Evolutionary conservation across 257 asterid species (phyloP), one percentile per base, ranked within the genome.

Genomic region (Rauvolfia tetraphylla): DNA sequence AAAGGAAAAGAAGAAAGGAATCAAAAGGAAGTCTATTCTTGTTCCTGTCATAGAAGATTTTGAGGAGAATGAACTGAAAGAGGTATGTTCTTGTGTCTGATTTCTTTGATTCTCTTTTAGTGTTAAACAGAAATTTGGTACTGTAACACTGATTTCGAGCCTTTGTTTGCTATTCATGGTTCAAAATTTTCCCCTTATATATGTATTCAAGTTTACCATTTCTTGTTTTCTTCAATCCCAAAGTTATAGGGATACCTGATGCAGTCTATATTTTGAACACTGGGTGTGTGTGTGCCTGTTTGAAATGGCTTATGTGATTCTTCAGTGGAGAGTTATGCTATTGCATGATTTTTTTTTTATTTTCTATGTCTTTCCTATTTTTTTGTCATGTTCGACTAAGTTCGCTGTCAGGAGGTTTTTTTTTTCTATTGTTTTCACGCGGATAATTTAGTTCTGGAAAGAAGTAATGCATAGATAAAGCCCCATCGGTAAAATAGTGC

Each of bases 1-100:
- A 53, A 92, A 90, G 84, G 98, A 89, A 87, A 91, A 87, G 94
- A 95, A 88, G 84, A 91, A 87, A 85, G 97, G 93, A 73, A 79
- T 81, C 44, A 93, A 90, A 79, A 90, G 86, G 75, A 89, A 85
- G 83, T 51, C 91, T 78, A 78, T 51, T 66, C 56, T 86, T 44
- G 85, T 86, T 49, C 97, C 97, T 73, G 80, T 71, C 36, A 90
- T 93, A 70, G 97, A 93, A 39, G 93, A 91, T 78, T 93, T 90
- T 85, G 97, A 88, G 76, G 97, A 95, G 85, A 81, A 75, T 84
- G 95, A 85, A 73, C 85, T 93, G 81, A 95, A 84, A 78, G 98
- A 91, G 97, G 98, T 92, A 87, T 56, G 83, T 27, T 27, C 4
- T 66, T 34, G n/a, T n/a, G 8, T 20, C 67, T 58, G 63, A 66